These are phyloP conservation scores for Cryphonectria carpinicola DNA, from an alignment of 2,329 filamentous ascomycete species.

Conservation along the genomic window DNA sequence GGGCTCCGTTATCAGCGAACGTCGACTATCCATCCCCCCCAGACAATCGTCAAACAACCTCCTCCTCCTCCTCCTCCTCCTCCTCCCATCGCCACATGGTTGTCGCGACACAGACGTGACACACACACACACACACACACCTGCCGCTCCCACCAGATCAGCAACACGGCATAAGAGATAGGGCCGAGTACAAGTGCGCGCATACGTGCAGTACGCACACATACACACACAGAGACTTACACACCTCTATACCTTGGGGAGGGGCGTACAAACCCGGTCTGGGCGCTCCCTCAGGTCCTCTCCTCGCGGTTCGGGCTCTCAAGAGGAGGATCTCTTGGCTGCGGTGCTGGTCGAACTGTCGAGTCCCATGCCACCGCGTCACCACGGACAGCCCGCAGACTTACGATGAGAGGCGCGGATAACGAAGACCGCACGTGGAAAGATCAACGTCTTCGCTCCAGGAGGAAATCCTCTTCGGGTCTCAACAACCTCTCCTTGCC, in stretches of 20 bases:
- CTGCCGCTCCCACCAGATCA: background rate
- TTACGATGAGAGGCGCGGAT: constrained; percentile 15
- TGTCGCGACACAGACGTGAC: constrained; percentile 1
- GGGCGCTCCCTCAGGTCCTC: background rate
- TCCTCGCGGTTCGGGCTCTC: background rate
- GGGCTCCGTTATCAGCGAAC: background rate
- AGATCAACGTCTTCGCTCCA: constrained; percentile 13
- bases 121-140: background rate
- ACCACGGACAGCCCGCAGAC: background rate
- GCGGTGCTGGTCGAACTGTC: background rate
- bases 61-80: background rate
- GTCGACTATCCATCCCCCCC: background rate
- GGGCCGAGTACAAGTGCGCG: background rate
- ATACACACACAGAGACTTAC: background rate
- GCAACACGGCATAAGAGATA: background rate
- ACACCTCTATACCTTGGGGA: background rate
- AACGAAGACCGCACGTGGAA: constrained; percentile 11
- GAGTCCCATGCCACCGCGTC: background rate
- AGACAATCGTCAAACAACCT: background rate
- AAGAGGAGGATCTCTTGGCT: background rate
- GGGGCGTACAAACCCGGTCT: background rate
- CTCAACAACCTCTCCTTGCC: constrained; percentile 14
- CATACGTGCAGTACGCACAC: background rate
- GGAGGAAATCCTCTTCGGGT: constrained; percentile 15
- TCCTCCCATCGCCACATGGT: background rate